Evolutionary conservation across 345 rosid species (phyloP).

Genomic region (Eucalyptus dawsonii): DNA sequence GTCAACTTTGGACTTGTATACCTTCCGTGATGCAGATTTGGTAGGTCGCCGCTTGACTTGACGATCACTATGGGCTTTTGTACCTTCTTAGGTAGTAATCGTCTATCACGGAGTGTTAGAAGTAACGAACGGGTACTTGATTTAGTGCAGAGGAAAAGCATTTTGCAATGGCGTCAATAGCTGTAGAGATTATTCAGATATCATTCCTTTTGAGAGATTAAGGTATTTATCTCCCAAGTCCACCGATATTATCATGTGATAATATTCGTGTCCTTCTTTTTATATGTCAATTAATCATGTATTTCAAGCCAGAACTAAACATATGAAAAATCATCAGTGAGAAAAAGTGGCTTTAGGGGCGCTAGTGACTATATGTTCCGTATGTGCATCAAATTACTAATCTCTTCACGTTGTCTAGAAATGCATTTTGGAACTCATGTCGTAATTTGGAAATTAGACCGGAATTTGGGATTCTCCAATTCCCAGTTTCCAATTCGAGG

Average conservation of each 20-base stretch:
- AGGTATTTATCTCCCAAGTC: background rate
- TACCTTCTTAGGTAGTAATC: background rate
- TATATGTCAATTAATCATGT: background rate
- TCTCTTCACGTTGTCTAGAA: background rate
- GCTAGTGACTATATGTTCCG: background rate
- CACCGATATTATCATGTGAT: background rate
- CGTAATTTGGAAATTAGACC: fast-evolving
- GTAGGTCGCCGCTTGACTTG: background rate
- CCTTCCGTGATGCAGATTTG: background rate
- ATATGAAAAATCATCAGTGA: background rate
- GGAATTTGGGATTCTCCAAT: background rate
- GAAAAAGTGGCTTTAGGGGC: background rate
- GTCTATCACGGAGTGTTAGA: background rate
- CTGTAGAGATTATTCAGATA: background rate
- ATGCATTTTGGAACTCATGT: background rate
- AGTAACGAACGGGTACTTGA: fast-evolving
- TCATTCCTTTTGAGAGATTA: background rate
- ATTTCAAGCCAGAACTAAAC: background rate
- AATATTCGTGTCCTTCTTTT: background rate
- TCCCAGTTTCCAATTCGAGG: background rate
- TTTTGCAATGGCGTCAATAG: fast-evolving
- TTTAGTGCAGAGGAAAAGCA: fast-evolving
- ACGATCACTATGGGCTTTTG: background rate
- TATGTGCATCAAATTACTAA: fast-evolving
- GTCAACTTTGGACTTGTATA: background rate